Evolutionary conservation across 371 early-diverging fungal species (phyloP).

Genomic region (Mucor circinelloides): DNA sequence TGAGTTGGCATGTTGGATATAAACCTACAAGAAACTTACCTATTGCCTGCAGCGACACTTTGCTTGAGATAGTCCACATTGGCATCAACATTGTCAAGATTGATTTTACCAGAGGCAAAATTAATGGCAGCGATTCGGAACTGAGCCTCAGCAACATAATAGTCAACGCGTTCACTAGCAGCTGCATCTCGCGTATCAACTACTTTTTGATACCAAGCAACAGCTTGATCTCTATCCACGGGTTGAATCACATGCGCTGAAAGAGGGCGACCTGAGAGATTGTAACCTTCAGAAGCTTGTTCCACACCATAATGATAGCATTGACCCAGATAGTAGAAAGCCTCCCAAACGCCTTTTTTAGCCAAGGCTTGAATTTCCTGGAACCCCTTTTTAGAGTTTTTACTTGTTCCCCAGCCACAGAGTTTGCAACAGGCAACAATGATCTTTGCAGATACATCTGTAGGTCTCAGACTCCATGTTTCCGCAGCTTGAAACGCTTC

Average conservation of each 20-base stretch:
- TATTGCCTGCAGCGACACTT: constrained; percentile 22
- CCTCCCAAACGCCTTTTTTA: constrained; percentile 35
- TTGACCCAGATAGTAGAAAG: constrained; percentile 42
- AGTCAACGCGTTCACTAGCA: constrained; percentile 4
- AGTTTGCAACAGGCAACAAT: constrained; percentile 46
- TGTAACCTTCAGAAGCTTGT: constrained; percentile 2
- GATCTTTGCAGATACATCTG: constrained; percentile 33
- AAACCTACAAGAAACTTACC: constrained; percentile 5
- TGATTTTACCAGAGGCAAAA: constrained; percentile 10
- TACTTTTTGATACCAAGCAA: constrained; percentile 64
- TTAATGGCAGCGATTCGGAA: constrained; percentile 52
- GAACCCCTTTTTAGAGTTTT: constrained; percentile 34
- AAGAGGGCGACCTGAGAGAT: not conserved
- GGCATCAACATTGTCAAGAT: constrained; percentile 61
- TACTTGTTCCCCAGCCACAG: constrained; percentile 45
- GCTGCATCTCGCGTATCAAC: constrained; percentile 29
- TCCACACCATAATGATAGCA: constrained; percentile 43
- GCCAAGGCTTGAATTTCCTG: constrained; percentile 31
- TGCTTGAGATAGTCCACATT: constrained; percentile 13
- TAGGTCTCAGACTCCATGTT: constrained; percentile 31
- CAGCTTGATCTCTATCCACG: constrained; percentile 55
- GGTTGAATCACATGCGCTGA: constrained; percentile 22
- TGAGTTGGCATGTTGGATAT: not conserved
- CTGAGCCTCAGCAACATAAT: constrained; percentile 49
- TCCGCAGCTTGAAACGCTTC: constrained; percentile 36